Evolutionary conservation across 2,329 filamentous ascomycete genomes (phyloP).

Genomic region (Neobulgaria alba): DNA sequence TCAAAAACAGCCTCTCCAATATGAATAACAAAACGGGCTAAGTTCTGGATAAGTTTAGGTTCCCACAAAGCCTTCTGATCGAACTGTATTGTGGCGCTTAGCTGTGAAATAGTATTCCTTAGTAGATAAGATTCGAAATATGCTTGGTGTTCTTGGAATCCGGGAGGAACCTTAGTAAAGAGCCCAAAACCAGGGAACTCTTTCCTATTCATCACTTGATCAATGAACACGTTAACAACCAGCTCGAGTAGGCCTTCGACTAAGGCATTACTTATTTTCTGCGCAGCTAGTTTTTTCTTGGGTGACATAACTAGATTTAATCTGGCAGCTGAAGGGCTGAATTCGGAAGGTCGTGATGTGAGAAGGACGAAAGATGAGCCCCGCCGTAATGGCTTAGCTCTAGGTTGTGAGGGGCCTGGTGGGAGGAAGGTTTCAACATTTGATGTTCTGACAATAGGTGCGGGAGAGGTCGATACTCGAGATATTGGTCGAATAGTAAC

Average conservation of each 20-base stretch:
- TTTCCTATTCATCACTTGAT: conserved; percentile 77
- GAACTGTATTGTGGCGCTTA: conserved; percentile 61
- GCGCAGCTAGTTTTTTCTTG: conserved; percentile 40
- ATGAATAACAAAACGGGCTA: conserved; percentile 72
- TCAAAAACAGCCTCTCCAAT: conserved; percentile 88
- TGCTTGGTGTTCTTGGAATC: conserved; percentile 88
- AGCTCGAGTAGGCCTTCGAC: conserved; percentile 72
- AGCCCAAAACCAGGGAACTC: conserved; percentile 85
- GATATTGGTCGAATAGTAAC: conserved; percentile 59
- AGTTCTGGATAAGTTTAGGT: conserved; percentile 76
- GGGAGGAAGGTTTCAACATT: conserved; percentile 44
- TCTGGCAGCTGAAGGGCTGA: conserved; percentile 50
- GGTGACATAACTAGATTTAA: conserved; percentile 56
- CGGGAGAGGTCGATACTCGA: conserved; percentile 47
- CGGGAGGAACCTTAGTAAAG: conserved; percentile 81
- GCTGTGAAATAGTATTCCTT: conserved; percentile 61
- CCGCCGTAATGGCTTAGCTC: conserved; percentile 60
- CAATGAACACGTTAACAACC: conserved; percentile 70
- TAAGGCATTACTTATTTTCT: conserved; percentile 56
- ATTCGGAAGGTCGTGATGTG: conserved; percentile 56
- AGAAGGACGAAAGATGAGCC: conserved; percentile 89
- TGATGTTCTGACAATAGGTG: conserved; percentile 67
- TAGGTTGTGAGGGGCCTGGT: conserved; percentile 32
- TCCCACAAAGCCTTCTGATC: conserved; percentile 69
- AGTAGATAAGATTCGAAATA: conserved; percentile 91